These are phyloP conservation scores for Zanthoxylum bungeanum DNA, from an alignment of 345 rosid species.

Conservation along the genomic window DNA sequence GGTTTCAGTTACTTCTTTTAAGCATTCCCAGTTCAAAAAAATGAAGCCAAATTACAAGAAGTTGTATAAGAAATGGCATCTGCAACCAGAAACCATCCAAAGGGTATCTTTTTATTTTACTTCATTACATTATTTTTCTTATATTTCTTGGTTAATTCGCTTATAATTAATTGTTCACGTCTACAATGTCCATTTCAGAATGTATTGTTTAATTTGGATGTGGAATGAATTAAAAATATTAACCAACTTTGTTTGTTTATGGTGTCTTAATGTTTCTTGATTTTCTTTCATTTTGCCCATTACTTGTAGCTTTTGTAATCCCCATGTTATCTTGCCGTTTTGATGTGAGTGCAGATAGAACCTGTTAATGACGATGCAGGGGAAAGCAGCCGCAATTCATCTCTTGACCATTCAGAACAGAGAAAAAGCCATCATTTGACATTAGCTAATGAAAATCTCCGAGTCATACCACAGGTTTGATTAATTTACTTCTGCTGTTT, in stretches of 20 bases:
- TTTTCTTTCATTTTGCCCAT: background rate
- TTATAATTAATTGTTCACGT: no score
- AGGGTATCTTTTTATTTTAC: no score
- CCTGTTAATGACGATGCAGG: conserved; percentile 76
- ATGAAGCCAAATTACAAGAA: background rate
- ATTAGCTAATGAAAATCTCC: conserved; percentile 51
- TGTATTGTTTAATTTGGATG: background rate
- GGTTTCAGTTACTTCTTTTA: no score
- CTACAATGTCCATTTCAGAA: background rate
- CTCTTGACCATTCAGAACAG: conserved; percentile 56
- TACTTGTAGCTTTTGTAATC: background rate
- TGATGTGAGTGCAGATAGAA: conserved; percentile 47
- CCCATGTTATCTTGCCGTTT: background rate
- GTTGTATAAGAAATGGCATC: background rate
- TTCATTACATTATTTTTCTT: no score
- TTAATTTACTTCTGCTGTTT: conserved; percentile 16
- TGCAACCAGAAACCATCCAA: no score
- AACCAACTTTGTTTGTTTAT: background rate
- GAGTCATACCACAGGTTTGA: conserved; percentile 84
- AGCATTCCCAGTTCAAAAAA: background rate
- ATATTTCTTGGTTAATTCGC: no score
- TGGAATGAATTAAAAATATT: background rate
- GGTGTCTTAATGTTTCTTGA: conserved; percentile 6
- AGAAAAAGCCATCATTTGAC: conserved; percentile 65
- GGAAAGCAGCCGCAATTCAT: conserved; percentile 26